A percentile compares a stretch with the other conserved stretches of the same genome.
Conservation (phyloP, 2,329 filamentous ascomycete genomes). For the Alternaria metachromatica region DNA sequence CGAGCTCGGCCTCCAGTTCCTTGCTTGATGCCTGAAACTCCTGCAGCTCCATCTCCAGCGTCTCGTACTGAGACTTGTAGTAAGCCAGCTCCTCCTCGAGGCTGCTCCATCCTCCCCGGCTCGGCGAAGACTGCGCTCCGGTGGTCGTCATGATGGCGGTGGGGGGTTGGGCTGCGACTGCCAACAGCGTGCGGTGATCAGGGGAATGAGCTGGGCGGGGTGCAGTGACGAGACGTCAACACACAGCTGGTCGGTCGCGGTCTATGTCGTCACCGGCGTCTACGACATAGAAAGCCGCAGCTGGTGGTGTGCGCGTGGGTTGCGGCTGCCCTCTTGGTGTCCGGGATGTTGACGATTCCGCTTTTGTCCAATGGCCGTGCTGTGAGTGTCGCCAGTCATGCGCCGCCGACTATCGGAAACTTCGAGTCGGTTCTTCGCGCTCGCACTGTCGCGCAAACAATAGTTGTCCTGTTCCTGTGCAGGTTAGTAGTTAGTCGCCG, state of each 20-base stretch:
- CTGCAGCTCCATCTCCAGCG: conserved; percentile 85
- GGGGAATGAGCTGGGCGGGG: conserved; percentile 35
- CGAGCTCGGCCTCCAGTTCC: conserved; percentile 91
- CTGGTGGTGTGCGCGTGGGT: conserved; percentile 20
- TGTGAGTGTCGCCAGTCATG: conserved; percentile 30
- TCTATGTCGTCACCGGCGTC: conserved; percentile 7
- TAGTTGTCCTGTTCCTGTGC: conserved; percentile 36
- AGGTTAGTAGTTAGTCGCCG: conserved; percentile 44
- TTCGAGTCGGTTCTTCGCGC: conserved; percentile 19
- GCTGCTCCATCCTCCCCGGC: conserved; percentile 39
- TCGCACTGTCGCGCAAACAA: conserved; percentile 11
- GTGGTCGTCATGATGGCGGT: conserved; percentile 32
- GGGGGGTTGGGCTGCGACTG: conserved; percentile 38
- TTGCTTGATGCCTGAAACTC: conserved; percentile 95
- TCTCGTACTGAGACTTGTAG: conserved; percentile 96
- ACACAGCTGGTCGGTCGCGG: conserved; percentile 1
- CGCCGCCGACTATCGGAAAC: conserved; percentile 28
- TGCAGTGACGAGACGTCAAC: conserved; percentile 11
- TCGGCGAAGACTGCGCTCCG: conserved; percentile 35
- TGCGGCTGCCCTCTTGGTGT: conserved; percentile 21
- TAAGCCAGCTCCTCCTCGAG: conserved; percentile 81
- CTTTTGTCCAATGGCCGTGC: conserved; percentile 24
- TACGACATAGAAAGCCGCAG: conserved; percentile 3
- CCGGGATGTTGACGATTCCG: conserved; percentile 24
- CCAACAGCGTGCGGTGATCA: conserved; percentile 25